A percentile compares a stretch with the other conserved stretches of the same genome.
phyloP scores from a whole-genome alignment of 176 grass and related monocot species.

The Aegilops tauschii region DNA sequence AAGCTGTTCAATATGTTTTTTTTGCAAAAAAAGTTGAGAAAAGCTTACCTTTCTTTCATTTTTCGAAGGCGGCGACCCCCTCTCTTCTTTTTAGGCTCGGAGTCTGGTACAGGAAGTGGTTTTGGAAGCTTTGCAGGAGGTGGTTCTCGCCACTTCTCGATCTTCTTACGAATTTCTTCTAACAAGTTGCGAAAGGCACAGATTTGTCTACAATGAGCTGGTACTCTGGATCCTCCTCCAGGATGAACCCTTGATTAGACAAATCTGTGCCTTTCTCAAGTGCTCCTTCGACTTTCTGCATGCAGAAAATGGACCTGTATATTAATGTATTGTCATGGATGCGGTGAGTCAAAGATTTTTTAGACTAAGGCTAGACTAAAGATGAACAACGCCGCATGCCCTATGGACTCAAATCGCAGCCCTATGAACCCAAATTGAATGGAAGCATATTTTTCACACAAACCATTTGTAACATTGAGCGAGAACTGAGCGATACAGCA shows the following conservation, averaged over 20 bases:
- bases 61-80: constrained; percentile 67
- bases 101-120: constrained; percentile 84
- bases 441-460: background rate
- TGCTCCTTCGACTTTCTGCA: constrained; percentile 81
- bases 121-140: constrained; percentile 89
- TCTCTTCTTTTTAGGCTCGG: constrained; percentile 78
- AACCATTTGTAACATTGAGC: background rate
- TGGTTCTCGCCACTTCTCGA: constrained; percentile 88
- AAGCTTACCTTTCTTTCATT: constrained; percentile 85
- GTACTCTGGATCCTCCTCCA: constrained; percentile 83
- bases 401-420: background rate
- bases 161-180: constrained; percentile 80
- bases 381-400: background rate
- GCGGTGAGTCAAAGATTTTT: background rate
- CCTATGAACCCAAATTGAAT: background rate
- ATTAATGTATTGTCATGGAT: background rate
- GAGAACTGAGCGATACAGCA: background rate
- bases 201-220: constrained; percentile 61
- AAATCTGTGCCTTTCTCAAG: constrained; percentile 55
- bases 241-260: constrained; percentile 50
- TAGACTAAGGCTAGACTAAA: background rate
- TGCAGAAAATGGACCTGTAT: background rate
- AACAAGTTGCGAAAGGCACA: constrained; percentile 41
- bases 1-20: background rate
- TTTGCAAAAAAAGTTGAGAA: background rate